These are phyloP conservation scores for Asparagopsis taxiformis DNA, from an alignment of 31 red algal species.

Conservation along the genomic window DNA sequence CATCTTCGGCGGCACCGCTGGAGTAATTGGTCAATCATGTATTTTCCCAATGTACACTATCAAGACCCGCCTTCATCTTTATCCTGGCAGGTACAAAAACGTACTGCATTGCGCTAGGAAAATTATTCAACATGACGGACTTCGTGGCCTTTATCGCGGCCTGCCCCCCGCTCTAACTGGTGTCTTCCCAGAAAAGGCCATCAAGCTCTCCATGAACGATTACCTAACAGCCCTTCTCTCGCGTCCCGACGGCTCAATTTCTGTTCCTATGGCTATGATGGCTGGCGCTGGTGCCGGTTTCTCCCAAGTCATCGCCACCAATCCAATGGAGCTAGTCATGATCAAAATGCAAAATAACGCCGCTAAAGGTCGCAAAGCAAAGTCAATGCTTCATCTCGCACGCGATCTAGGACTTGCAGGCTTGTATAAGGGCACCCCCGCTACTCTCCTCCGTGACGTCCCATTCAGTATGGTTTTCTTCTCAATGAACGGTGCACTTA, in stretches of 20 bases:
- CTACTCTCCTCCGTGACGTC: conserved; percentile 87
- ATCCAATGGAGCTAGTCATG: conserved; percentile 97
- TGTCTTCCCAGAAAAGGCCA: conserved; percentile 95
- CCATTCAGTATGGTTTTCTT: conserved; percentile 94
- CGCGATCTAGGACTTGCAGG: conserved; percentile 75
- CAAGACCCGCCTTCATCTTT: conserved; percentile 75
- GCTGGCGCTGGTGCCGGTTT: conserved; percentile 92
- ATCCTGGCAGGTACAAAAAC: conserved; percentile 43
- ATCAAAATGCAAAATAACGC: conserved; percentile 89
- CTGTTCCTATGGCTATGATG: conserved; percentile 51
- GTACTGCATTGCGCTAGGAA: conserved; percentile 47
- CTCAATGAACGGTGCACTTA: conserved; percentile 65
- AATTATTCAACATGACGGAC: conserved; percentile 58
- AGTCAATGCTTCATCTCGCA: conserved; percentile 29
- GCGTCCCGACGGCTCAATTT: conserved; percentile 60
- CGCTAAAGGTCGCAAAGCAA: conserved; percentile 15
- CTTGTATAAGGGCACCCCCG: conserved; percentile 72
- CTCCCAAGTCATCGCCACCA: conserved; percentile 92
- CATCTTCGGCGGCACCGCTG: conserved; percentile 61
- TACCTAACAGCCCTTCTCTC: conserved; percentile 71
- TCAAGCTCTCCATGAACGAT: conserved; percentile 96
- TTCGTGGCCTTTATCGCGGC: conserved; percentile 81
- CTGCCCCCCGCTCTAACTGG: conserved; percentile 72
- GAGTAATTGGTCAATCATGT: conserved; percentile 72
- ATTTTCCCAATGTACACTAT: conserved; percentile 81